Base-by-base conservation (phyloP, 768 basidiomycete genomes). In the Lactarius sanguifluus region DNA sequence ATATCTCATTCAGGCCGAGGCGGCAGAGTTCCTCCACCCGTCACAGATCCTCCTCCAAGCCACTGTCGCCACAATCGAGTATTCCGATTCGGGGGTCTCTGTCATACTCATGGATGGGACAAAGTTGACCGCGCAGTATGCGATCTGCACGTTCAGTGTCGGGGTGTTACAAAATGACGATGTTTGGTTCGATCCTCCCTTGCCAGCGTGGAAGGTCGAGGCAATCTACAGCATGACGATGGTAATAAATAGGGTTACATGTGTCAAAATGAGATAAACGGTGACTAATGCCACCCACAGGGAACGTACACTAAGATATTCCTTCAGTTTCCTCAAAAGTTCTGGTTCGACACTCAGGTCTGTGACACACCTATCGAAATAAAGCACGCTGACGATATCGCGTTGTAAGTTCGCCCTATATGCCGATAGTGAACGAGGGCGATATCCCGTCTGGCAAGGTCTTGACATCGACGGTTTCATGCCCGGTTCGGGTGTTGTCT, bases 371-470 rank as follows among this genome's bases (percentile, higher is more conserved):
- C n/a, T n/a, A 13, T 47, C 9, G 3, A 47, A 23, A n/a, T 47
- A 5, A 3, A 13, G 32, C 52, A 13, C 3, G 8, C 3, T 43
- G n/a, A 47, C 20, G 43, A 45, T 34, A 16, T 38, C 5, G 59
- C 3, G 16, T 7, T n/a, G 1, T 34, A 18, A 64, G 67, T 64
- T 52, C 28, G 67, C 64, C 12, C 18, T 68, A 2, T 68, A 68
- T 30, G 60, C 67, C 2, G 67, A 65, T n/a, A 43, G 2, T 5
- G 59, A 68, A 15, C 64, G 67, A 23, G 63, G 63, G 13, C 64
- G 67, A n/a, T 88, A 87, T 74, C 85, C 86, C 0, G 81, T 88
- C 12, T 88, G 87, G 87, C 87, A 88, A 70, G 83, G 81, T 69
- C 71, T 88, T 38, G 87, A 89, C 71, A 79, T 84, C 60, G 65